These are phyloP conservation scores for Ascomycota sp. DNA, from an alignment of 2,329 filamentous ascomycete genomes.

Conservation along the genomic window DNA sequence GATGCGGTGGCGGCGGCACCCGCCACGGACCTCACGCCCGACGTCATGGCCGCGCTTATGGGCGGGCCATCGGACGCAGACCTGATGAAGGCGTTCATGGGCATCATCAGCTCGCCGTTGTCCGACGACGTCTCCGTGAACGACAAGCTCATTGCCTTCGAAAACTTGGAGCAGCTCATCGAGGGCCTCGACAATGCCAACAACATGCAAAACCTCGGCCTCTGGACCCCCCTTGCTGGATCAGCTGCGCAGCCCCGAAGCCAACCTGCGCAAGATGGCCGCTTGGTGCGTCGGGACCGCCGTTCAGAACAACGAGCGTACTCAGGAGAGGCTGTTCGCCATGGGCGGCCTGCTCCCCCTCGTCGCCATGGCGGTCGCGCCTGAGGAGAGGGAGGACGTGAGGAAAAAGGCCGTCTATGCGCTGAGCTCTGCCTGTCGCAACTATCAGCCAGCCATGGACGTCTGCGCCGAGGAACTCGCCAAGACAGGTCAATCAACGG, in stretches of 20 bases:
- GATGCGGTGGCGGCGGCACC: conserved; percentile 11
- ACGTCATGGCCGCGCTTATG: conserved; percentile 55
- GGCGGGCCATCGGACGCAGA: conserved; percentile 80
- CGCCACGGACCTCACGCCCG: conserved; percentile 36
- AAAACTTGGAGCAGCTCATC: conserved; percentile 87
- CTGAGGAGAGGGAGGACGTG: conserved; percentile 39
- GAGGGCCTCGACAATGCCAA: conserved; percentile 94
- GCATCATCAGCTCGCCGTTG: conserved; percentile 42
- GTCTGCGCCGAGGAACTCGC: conserved; percentile 40
- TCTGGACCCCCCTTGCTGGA: conserved; percentile 69
- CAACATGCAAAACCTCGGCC: conserved; percentile 56
- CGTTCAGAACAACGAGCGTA: conserved; percentile 83
- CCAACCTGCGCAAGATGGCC: conserved; percentile 61
- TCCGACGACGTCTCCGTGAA: conserved; percentile 47
- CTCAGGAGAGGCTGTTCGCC: conserved; percentile 49
- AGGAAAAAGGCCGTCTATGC: conserved; percentile 80
- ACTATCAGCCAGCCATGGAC: conserved; percentile 72
- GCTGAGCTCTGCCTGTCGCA: conserved; percentile 66
- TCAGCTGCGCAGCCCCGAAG: conserved; percentile 45
- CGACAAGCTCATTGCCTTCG: conserved; percentile 66
- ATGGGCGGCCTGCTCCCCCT: conserved; percentile 51
- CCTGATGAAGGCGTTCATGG: conserved; percentile 73
- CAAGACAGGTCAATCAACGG: conserved; percentile 32
- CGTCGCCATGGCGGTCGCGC: conserved; percentile 39
- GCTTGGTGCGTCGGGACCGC: conserved; percentile 92